Evolutionary conservation across 768 basidiomycete species (phyloP), one percentile per base, ranked within the genome.

Genomic region (Leccinum broughii): DNA sequence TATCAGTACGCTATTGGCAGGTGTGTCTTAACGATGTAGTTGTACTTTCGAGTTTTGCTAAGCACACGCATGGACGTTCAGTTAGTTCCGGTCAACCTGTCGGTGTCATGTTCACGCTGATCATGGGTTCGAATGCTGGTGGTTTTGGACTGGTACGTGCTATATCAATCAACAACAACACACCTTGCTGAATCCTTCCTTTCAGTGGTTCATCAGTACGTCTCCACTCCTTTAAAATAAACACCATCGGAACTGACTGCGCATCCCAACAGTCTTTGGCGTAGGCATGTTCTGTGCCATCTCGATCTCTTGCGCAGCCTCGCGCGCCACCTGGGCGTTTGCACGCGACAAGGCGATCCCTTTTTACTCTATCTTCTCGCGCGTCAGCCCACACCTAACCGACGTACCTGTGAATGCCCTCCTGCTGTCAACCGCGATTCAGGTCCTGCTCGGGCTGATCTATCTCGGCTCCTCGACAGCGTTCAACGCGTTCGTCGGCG

Each of bases 291-390:
- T 88, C 73, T 88, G 87, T 56, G 80, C 84, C 41, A 83, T 88
- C 58, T 87, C 87, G 17, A 84, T 85, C 62, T 82, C 82, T 44
- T 86, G 84, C 55, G 86, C 86, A 9, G 84, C 87, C 39, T 88
- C 86, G 13, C 83, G 87, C 17, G 83, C 84, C 32, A 88, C 87
- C 3, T 89, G 87, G 88, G 84, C 84, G 51, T 89, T 89, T 69
- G 83, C 86, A 0, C 80, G 88, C 3, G 88, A 89, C 73, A 80
- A 80, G 60, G 88, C 84, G 1, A 83, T 89, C 46, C 88, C 86
- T 2, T 79, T 82, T 49, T 78, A 82, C 37, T 53, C 60, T 11
- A 66, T 76, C 58, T 87, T 87, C 75, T 72, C 80, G 7, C 74
- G 73, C 53, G 77, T 88, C 66, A 75, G 77, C 46, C 69, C 72